These are phyloP conservation scores for Podila epigama DNA, from an alignment of 192 early-diverging fungal species.

Conservation along the genomic window DNA sequence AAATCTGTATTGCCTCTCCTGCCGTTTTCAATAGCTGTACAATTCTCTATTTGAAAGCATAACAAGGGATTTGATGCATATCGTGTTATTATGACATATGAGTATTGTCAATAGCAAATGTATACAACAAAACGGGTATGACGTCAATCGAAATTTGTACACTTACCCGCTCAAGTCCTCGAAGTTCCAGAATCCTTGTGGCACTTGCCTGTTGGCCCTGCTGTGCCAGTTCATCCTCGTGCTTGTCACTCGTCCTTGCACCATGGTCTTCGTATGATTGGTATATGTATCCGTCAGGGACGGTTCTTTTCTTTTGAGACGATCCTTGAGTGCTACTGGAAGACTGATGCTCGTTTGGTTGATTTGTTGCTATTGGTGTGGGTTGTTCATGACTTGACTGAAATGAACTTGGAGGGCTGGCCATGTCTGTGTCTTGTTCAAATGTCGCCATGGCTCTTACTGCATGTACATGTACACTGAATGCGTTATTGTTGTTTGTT, in stretches of 20 bases:
- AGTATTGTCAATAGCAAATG: no score
- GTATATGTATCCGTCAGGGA: slow-evolving; percentile 43
- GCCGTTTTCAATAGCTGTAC: slow-evolving; percentile 48
- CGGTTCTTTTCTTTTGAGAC: slow-evolving; percentile 4
- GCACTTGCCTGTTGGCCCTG: slow-evolving; percentile 22
- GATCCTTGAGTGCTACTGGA: background rate
- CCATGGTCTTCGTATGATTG: slow-evolving; percentile 23
- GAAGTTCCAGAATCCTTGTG: slow-evolving; percentile 33
- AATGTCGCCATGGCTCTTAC: slow-evolving; percentile 18
- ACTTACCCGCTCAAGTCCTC: slow-evolving; percentile 39
- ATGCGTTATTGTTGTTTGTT: no score
- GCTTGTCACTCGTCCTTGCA: background rate
- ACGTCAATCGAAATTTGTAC: background rate
- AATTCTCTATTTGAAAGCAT: slow-evolving; percentile 36
- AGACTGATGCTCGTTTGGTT: background rate
- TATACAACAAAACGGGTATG: no score
- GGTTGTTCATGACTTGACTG: background rate
- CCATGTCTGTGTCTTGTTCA: slow-evolving; percentile 35
- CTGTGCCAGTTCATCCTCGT: background rate
- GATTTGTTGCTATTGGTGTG: background rate
- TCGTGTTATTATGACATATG: no score
- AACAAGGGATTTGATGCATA: no score
- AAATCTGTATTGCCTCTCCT: slow-evolving; percentile 45
- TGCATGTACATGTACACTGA: no score
- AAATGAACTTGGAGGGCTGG: slow-evolving; percentile 27